Evolutionary conservation across 2,329 filamentous ascomycete genomes (phyloP).

Genomic region (Biscogniauxia mediterranea): DNA sequence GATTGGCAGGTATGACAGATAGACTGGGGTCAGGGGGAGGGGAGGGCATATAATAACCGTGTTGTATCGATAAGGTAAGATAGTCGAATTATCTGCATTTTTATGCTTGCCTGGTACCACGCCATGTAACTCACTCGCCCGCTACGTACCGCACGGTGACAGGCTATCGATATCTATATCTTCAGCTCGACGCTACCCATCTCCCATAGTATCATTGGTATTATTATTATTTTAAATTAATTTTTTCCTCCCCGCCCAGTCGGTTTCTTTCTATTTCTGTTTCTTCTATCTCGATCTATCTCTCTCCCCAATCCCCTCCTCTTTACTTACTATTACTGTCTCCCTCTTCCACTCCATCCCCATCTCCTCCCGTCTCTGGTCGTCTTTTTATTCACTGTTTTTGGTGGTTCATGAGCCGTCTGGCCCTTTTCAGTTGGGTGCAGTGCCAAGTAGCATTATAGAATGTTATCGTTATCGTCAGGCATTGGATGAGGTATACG

Average conservation of each 20-base stretch:
- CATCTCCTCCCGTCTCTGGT: neutral
- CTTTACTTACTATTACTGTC: too few relatives aligned
- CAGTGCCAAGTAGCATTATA: neutral
- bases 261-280: neutral
- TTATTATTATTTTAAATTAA: neutral
- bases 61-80: conserved; percentile 11
- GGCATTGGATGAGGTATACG: neutral
- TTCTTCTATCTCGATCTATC: neutral
- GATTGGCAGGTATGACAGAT: neutral
- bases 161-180: neutral
- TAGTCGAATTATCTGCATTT: neutral
- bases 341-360: neutral
- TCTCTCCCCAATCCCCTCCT: neutral
- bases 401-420: too few relatives aligned
- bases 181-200: neutral
- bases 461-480: neutral
- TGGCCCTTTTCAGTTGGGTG: neutral
- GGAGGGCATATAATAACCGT: conserved; percentile 3
- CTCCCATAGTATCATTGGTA: neutral
- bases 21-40: neutral
- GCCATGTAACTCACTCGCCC: neutral
- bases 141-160: neutral
- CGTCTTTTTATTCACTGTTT: too few relatives aligned
- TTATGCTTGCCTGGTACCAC: neutral
- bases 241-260: neutral